These are phyloP conservation scores for Macrophomina pseudophaseolina DNA, from an alignment of 2,329 filamentous ascomycete genomes.

Conservation along the genomic window DNA sequence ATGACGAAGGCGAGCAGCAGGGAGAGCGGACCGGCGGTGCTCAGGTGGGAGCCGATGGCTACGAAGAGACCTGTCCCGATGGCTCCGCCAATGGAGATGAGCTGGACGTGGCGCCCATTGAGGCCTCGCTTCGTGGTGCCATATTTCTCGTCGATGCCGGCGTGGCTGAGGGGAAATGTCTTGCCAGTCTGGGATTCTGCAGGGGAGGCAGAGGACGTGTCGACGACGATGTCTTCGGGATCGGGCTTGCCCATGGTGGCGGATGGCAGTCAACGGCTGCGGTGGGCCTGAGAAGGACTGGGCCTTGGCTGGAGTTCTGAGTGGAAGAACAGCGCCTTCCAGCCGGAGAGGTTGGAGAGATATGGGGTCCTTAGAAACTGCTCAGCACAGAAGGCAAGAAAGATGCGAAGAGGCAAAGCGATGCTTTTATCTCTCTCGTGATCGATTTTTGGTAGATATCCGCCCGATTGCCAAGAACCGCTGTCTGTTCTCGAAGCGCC, in stretches of 20 bases:
- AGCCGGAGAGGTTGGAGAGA: neutral
- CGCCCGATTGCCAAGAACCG: neutral
- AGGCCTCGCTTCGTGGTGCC: constrained; percentile 22
- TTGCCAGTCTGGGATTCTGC: constrained; percentile 6
- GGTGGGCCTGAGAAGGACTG: neutral
- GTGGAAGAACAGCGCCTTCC: neutral
- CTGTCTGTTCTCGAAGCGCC: neutral
- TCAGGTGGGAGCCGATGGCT: constrained; percentile 11
- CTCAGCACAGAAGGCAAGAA: neutral
- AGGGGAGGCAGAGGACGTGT: neutral
- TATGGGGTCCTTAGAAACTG: neutral
- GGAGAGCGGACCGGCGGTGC: constrained; percentile 34
- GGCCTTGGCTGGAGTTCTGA: neutral
- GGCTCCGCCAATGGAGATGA: constrained; percentile 23
- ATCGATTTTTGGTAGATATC: neutral
- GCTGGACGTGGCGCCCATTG: constrained; percentile 19
- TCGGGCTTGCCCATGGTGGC: constrained; percentile 19
- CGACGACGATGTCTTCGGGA: constrained; percentile 17
- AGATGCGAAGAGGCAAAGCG: neutral
- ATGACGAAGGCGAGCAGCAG: constrained; percentile 31
- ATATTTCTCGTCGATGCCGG: constrained; percentile 17
- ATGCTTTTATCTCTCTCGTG: neutral
- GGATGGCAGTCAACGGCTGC: too few relatives aligned
- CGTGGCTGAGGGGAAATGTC: constrained; percentile 2
- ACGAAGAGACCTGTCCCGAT: constrained; percentile 25